A percentile compares a stretch with the other conserved stretches of the same genome.
Evolutionary conservation across 1,139 yeast genomes (phyloP).

Genomic region (Diutina ranongensis): DNA sequence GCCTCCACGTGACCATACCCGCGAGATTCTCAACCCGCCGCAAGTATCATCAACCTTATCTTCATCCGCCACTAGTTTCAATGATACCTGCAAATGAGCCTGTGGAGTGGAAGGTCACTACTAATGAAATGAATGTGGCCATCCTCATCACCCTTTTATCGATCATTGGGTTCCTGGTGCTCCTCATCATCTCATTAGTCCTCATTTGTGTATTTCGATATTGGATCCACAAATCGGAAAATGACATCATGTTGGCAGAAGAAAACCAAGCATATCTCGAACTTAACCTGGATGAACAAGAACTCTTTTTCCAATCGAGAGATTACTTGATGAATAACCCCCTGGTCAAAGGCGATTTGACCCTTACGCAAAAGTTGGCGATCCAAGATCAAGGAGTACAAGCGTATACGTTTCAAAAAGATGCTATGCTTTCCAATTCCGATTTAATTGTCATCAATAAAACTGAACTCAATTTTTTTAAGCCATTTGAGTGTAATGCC

Average conservation of each 20-base stretch:
- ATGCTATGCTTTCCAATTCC: slow-evolving; percentile 46
- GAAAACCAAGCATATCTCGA: slow-evolving; percentile 50
- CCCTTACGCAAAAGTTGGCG: slow-evolving; percentile 39
- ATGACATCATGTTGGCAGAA: slow-evolving; percentile 50
- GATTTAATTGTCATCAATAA: slow-evolving; percentile 56
- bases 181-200: not conserved
- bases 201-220: slow-evolving; percentile 8
- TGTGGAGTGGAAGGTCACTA: too few species aligned
- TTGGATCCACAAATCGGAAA: slow-evolving; percentile 24
- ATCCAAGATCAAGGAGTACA: slow-evolving; percentile 88
- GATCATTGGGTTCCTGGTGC: not conserved
- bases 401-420: slow-evolving; percentile 89
- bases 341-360: slow-evolving; percentile 32
- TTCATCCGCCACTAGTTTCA: too few species aligned
- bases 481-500: slow-evolving; percentile 61
- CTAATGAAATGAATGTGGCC: too few species aligned
- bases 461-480: slow-evolving; percentile 66
- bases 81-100: too few species aligned
- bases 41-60: too few species aligned
- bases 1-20: too few species aligned
- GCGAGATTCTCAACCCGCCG: too few species aligned
- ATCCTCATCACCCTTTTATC: slow-evolving; percentile 3
- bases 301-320: slow-evolving; percentile 63
- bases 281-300: slow-evolving; percentile 64
- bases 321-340: slow-evolving; percentile 47